Evolutionary conservation across 2,329 filamentous ascomycete species (phyloP), one percentile per base, ranked within the genome.

Genomic region (Botrytis deweyae): DNA sequence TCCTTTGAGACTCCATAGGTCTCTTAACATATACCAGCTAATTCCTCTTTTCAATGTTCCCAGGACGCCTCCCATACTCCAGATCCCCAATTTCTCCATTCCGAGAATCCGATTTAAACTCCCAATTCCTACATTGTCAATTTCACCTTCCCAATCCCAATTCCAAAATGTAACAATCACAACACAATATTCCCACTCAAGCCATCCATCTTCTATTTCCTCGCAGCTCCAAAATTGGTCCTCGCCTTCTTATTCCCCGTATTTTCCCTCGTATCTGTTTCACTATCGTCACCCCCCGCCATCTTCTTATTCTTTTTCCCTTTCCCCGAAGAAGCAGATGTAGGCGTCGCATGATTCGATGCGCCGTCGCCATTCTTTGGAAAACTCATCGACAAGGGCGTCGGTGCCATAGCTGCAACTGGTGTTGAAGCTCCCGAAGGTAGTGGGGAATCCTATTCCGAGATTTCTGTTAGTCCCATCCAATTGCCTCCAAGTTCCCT

Each of bases 301-400:
- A 84, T 84, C 79, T 87, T 88, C 80, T 87, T 87, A 76, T 87
- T 86, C 81, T 88, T 90, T 77, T 81, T 85, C 61, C 84, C 69
- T 62, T 76, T 84, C 46, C 80, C 80, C 18, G 84, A 84, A 14
- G 84, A 85, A 22, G 85, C 83, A 52, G 87, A 88, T 12, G 86
- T 88, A 1, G 88, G 88, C 38, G 89, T 91, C 18, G 86, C 83
- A 75, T 88, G 85, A 76, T 86, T 85, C 29, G 87, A 87, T 4
- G 83, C 84, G 66, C 76, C 82, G 78, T 79, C 82, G 8, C 75
- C 81, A 25, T 69, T 69, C 70, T 87, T 85, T 52, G 85, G 84
- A 74, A 89, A 89, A 3, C 85, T 84, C 0, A 86, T 86, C 7
- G 88, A 88, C 14, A 88, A 77, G 0, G 89, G 88, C 9, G 88